Conservation (phyloP, 306 rosid genomes). For the Adenanthera pavonina region DNA sequence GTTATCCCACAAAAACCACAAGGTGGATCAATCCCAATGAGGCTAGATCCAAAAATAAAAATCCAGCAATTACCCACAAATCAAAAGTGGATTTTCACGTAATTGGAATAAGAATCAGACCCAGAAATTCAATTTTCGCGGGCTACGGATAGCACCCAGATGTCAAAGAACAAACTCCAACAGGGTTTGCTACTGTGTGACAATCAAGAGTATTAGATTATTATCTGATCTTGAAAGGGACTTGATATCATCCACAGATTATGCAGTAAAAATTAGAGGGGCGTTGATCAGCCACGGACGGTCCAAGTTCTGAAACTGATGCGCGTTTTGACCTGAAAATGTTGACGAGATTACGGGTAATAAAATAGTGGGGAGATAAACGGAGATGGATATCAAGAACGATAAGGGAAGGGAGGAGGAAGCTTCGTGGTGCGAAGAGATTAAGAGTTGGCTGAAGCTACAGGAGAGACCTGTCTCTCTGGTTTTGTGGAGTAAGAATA, state of each 20-base stretch:
- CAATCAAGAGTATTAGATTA: background rate
- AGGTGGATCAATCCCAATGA: conserved; percentile 23
- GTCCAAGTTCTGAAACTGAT: background rate
- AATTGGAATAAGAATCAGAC: conserved; percentile 14
- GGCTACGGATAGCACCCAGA: conserved; percentile 11
- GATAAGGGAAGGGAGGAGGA: background rate
- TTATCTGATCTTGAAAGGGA: background rate
- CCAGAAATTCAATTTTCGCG: conserved; percentile 12
- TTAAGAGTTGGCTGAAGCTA: background rate
- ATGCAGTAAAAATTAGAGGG: background rate
- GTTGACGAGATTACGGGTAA: background rate
- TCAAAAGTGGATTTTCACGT: conserved; percentile 42
- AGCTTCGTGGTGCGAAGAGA: background rate
- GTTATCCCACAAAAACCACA: conserved; percentile 33
- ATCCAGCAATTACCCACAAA: conserved; percentile 40
- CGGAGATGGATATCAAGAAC: background rate
- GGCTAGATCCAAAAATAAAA: conserved; percentile 18
- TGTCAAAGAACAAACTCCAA: background rate
- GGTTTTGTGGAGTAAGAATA: background rate
- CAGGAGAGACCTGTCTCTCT: background rate
- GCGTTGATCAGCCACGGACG: background rate
- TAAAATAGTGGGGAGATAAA: background rate
- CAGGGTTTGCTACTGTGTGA: background rate
- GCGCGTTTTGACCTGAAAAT: conserved; percentile 17
- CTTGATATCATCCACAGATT: background rate